Evolutionary conservation across 805 yeast genomes (phyloP).

Genomic region (Spathaspora hagerdaliae): DNA sequence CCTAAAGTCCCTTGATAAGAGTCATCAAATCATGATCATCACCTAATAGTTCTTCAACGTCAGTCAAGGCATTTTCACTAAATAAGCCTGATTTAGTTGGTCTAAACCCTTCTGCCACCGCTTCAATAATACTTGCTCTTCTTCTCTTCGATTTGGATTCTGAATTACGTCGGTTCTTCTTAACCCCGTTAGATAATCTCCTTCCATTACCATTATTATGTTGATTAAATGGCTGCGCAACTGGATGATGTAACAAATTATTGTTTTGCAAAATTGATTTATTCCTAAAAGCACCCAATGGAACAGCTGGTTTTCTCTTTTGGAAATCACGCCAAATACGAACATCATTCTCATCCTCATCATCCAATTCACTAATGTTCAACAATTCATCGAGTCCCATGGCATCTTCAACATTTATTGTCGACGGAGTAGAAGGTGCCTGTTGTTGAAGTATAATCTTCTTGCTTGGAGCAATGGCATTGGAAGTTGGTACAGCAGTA

Average conservation of each 20-base stretch:
- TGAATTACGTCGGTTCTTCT: background rate
- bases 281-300: constrained; percentile 87
- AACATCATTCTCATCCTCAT: constrained; percentile 56
- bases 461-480: constrained; percentile 10
- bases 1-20: constrained; percentile 28
- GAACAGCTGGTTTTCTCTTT: constrained; percentile 45
- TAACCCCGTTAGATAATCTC: constrained; percentile 14
- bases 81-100: constrained; percentile 74
- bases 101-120: constrained; percentile 70
- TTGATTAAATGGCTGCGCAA: background rate
- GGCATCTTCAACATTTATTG: constrained; percentile 14
- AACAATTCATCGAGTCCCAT: constrained; percentile 71
- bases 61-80: constrained; percentile 68
- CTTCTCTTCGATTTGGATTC: constrained; percentile 40
- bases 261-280: constrained; percentile 39
- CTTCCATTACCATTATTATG: constrained; percentile 22
- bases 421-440: constrained; percentile 20
- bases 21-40: constrained; percentile 48
- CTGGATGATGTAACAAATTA: constrained; percentile 14
- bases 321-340: constrained; percentile 44
- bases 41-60: constrained; percentile 65
- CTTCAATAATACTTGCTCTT: constrained; percentile 68
- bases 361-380: constrained; percentile 84
- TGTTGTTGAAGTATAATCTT: constrained; percentile 11
- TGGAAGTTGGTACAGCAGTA: background rate